A percentile compares a stretch with the other conserved stretches of the same genome.
Evolutionary conservation across 2,329 filamentous ascomycete genomes (phyloP).

Genomic region (Aspergillus felis): DNA sequence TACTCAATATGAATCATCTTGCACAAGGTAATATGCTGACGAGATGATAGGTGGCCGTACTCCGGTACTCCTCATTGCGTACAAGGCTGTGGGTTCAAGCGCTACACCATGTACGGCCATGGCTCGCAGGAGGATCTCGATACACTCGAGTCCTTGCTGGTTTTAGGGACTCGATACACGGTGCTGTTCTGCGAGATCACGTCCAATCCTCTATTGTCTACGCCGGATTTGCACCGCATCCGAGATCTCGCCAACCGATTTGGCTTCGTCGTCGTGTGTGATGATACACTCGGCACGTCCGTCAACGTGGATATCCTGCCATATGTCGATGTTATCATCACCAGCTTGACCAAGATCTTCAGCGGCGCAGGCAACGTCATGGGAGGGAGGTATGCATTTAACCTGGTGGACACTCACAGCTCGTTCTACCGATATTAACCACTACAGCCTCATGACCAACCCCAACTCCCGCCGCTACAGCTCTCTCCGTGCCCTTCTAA

Average conservation of each 20-base stretch:
- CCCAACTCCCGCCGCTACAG: too few species aligned
- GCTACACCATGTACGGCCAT: conserved; percentile 4
- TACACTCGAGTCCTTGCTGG: conserved; percentile 2
- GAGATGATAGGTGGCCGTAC: conserved; percentile 1
- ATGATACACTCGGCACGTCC: conserved; percentile 13
- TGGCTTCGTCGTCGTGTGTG: conserved; percentile 10
- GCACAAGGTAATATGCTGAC: too few species aligned
- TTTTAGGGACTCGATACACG: background rate
- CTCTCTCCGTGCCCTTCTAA: too few species aligned
- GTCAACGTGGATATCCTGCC: conserved; percentile 11
- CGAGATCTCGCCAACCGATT: conserved; percentile 4
- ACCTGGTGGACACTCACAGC: background rate
- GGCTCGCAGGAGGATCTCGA: conserved; percentile 7
- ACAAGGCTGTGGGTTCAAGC: conserved; percentile 1
- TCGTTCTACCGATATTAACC: background rate
- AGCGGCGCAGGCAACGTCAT: conserved; percentile 14
- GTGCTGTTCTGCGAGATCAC: conserved; percentile 9
- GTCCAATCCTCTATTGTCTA: conserved; percentile 7
- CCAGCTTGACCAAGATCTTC: conserved; percentile 15
- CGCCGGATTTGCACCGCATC: conserved; percentile 10
- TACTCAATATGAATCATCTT: too few species aligned
- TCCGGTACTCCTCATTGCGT: conserved; percentile 2
- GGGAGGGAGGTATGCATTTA: conserved; percentile 7
- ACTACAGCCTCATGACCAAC: conserved; percentile 1
- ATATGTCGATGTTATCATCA: conserved; percentile 11